Percentiles rank a stretch among this genome's conserved stretches.
Conservation (phyloP, 805 yeast species). For the Saccharomycopsis javanensis region DNA sequence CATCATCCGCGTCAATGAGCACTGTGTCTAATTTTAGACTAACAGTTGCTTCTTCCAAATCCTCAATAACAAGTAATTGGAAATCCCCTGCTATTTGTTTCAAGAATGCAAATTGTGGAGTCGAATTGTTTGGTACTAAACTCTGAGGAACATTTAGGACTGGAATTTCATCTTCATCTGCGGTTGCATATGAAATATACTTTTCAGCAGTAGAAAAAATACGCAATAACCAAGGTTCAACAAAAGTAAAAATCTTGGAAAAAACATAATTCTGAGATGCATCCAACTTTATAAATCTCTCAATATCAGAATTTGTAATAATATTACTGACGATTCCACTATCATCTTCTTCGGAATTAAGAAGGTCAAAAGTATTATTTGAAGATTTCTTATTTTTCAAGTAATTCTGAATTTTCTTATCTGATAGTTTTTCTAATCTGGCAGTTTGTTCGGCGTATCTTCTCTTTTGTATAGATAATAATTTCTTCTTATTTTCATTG, state of each 20-base stretch:
- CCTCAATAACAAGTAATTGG: constrained; percentile 55
- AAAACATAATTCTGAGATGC: not conserved
- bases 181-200: not conserved
- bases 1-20: constrained; percentile 16
- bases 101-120: constrained; percentile 41
- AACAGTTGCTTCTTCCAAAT: constrained; percentile 37
- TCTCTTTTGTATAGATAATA: constrained; percentile 66
- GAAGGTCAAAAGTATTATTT: constrained; percentile 19
- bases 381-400: constrained; percentile 27
- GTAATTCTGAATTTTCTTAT: constrained; percentile 28
- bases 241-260: constrained; percentile 18
- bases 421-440: constrained; percentile 11
- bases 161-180: constrained; percentile 31
- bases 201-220: constrained; percentile 21
- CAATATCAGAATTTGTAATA: not conserved
- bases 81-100: constrained; percentile 56
- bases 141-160: constrained; percentile 38
- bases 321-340: not conserved
- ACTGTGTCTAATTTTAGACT: constrained; percentile 17
- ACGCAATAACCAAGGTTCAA: constrained; percentile 40
- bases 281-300: constrained; percentile 11
- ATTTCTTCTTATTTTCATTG: constrained; percentile 58
- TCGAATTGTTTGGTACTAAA: constrained; percentile 32
- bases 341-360: constrained; percentile 10
- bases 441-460: constrained; percentile 39